phyloP scores from a whole-genome alignment of 179 eudicot species.

The Silene noctiflora region DNA sequence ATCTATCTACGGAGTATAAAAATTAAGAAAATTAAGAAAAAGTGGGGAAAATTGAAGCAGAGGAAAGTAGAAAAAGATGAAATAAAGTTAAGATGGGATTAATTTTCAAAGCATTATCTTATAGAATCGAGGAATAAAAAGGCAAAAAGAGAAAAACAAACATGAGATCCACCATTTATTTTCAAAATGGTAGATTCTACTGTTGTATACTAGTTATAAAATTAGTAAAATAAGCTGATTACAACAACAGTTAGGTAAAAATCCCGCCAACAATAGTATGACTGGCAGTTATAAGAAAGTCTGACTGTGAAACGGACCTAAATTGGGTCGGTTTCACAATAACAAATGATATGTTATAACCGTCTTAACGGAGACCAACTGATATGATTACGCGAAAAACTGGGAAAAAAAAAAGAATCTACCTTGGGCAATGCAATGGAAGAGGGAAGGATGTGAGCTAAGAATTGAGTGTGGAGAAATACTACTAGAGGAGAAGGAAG shows the following conservation, averaged over 20 bases:
- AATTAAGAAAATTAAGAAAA: neutral
- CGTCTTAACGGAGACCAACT: neutral
- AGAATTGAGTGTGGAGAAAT: too few species aligned
- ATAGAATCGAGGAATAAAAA: conserved; percentile 26
- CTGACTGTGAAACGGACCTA: too few species aligned
- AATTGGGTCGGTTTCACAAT: neutral
- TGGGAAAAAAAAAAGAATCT: neutral
- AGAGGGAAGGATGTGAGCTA: neutral
- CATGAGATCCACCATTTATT: conserved; percentile 37
- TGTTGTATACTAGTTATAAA: neutral
- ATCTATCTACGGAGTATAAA: too few species aligned
- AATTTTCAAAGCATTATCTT: conserved; percentile 34
- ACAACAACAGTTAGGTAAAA: neutral
- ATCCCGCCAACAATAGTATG: neutral
- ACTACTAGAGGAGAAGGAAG: neutral
- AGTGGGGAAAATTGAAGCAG: conserved; percentile 23
- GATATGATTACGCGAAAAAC: neutral
- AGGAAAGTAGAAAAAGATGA: conserved; percentile 26
- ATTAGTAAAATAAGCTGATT: neutral
- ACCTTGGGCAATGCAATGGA: conserved; percentile 3
- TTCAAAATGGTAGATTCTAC: neutral
- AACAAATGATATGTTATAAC: too few species aligned
- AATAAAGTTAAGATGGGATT: conserved; percentile 15
- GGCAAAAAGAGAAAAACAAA: conserved; percentile 17
- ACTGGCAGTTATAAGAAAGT: neutral